A percentile compares a stretch with the other conserved stretches of the same genome.
These are phyloP conservation scores for Agaricus bisporus DNA, from an alignment of 768 basidiomycete genomes.

Conservation along the genomic window DNA sequence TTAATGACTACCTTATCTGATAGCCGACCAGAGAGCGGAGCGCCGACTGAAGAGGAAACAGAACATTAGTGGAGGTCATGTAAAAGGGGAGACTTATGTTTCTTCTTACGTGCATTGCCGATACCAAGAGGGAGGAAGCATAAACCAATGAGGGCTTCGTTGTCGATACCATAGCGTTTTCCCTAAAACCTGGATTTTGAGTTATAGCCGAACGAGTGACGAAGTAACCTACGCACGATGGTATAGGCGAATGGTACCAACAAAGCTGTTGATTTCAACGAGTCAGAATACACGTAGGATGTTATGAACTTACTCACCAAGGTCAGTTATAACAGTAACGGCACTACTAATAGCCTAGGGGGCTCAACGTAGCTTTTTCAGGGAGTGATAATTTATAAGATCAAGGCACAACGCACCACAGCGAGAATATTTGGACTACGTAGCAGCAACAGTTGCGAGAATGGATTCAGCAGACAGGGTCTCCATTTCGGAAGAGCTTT, in stretches of 20 bases:
- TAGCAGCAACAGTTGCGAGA: constrained; percentile 43
- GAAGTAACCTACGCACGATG: constrained; percentile 24
- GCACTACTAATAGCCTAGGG: constrained; percentile 24
- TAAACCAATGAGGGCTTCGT: constrained; percentile 49
- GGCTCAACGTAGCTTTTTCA: no score
- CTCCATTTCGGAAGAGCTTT: constrained; percentile 15
- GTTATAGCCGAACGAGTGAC: no score
- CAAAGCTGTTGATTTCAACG: constrained; percentile 35
- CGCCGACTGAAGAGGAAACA: constrained; percentile 37
- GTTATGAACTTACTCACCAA: constrained; percentile 23
- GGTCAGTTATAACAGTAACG: constrained; percentile 30
- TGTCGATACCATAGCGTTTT: constrained; percentile 44
- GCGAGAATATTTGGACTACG: constrained; percentile 53
- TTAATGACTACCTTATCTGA: constrained; percentile 47
- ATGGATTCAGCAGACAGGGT: constrained; percentile 53
- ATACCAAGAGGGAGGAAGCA: constrained; percentile 53
- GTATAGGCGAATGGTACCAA: neutral
- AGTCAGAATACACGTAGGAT: neutral
- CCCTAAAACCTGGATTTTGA: constrained; percentile 32
- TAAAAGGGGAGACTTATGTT: constrained; percentile 3
- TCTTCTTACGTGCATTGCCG: constrained; percentile 46
- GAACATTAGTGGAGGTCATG: neutral
- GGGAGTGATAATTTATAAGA: neutral
- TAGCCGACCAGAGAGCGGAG: constrained; percentile 48
- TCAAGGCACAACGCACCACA: neutral